phyloP scores from a whole-genome alignment of 352 stramenopile species.

The Peronospora farinosa region DNA sequence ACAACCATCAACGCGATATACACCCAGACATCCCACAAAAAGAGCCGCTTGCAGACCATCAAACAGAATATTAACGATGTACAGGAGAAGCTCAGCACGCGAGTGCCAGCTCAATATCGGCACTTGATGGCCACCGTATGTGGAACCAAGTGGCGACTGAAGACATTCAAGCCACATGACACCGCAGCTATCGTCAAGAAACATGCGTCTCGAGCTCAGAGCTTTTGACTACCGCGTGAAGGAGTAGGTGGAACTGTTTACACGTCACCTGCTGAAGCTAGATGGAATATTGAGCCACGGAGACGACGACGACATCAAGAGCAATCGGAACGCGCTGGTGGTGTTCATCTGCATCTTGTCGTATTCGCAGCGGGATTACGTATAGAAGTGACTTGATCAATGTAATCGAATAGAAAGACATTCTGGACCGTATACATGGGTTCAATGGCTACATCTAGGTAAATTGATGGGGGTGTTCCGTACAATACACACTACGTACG shows the following conservation, averaged over 20 bases:
- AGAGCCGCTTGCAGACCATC: conserved; percentile 41
- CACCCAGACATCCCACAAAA: conserved; percentile 22
- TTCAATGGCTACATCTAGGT: too few species aligned
- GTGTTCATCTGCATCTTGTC: too few species aligned
- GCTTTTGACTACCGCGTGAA: conserved; percentile 55
- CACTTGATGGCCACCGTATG: conserved; percentile 32
- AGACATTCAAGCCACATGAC: conserved; percentile 11
- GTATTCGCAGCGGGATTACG: too few species aligned
- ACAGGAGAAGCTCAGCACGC: conserved; percentile 35
- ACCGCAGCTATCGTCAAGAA: conserved; percentile 26
- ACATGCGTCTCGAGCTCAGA: conserved; percentile 41
- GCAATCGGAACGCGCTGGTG: conserved; percentile 48
- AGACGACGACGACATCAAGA: conserved; percentile 46
- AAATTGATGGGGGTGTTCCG: too few species aligned
- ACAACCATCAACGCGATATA: conserved; percentile 14
- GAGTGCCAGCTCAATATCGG: conserved; percentile 29
- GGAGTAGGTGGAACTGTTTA: conserved; percentile 57
- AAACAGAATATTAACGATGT: conserved; percentile 35
- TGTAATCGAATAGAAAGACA: too few species aligned
- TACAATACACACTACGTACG: too few species aligned
- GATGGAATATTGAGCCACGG: conserved; percentile 61
- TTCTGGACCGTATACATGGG: too few species aligned
- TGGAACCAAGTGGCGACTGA: conserved; percentile 44
- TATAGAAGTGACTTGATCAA: too few species aligned
- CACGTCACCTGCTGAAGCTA: conserved; percentile 43